Percentiles rank a stretch among this genome's conserved stretches.
phyloP scores from a whole-genome alignment of 2,329 filamentous ascomycete species.

The Fonsecaea erecta region DNA sequence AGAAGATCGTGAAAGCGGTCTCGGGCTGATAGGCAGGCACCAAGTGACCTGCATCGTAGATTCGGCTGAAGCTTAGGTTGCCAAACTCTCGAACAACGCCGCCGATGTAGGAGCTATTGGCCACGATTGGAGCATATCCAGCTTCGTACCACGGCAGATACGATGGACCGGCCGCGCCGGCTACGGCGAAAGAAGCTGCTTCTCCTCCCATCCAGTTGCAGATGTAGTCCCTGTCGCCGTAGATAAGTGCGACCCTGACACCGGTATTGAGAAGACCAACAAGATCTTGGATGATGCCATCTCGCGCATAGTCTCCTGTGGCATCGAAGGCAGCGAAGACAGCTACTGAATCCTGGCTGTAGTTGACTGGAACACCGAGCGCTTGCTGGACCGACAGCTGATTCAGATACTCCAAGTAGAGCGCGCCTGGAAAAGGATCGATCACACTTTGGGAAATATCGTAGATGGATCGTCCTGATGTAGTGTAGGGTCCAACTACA shows the following conservation, averaged over 20 bases:
- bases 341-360: conserved; percentile 43
- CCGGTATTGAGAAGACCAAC: conserved; percentile 43
- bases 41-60: conserved; percentile 60
- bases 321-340: conserved; percentile 40
- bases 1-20: conserved; percentile 59
- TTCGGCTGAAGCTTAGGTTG: conserved; percentile 53
- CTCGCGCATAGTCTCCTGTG: conserved; percentile 38
- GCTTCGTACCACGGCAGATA: conserved; percentile 42
- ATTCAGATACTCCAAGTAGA: conserved; percentile 65
- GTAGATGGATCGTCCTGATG: conserved; percentile 51
- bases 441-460: conserved; percentile 62
- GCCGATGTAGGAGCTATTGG: conserved; percentile 55
- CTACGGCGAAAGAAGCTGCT: conserved; percentile 52
- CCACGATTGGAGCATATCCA: conserved; percentile 55
- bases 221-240: conserved; percentile 44
- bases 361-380: conserved; percentile 58
- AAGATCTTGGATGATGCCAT: conserved; percentile 40
- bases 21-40: conserved; percentile 59
- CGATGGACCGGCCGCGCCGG: conserved; percentile 37
- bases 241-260: conserved; percentile 53
- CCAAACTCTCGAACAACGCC: conserved; percentile 49
- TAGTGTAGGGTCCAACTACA: conserved; percentile 47
- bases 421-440: conserved; percentile 63
- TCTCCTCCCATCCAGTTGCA: conserved; percentile 54
- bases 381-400: conserved; percentile 58